Percentiles rank a stretch among this genome's conserved stretches.
These are phyloP conservation scores for Isochrysis galbana DNA, from an alignment of 78 protist genomes.

Conservation along the genomic window DNA sequence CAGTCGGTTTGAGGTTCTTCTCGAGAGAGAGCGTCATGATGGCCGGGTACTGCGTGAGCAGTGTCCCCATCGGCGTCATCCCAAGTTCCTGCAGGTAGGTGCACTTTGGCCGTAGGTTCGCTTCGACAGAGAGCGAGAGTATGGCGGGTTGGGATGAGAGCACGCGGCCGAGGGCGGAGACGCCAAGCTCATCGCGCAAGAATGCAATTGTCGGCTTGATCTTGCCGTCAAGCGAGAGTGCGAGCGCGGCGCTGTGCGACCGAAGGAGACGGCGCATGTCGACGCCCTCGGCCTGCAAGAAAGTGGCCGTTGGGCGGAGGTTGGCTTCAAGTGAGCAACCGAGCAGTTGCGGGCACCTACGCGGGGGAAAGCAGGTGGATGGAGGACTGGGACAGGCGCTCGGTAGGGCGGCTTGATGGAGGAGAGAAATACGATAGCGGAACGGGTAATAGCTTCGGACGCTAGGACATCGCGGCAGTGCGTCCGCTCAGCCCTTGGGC, in stretches of 20 bases:
- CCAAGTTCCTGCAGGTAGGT: not conserved
- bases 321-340: not conserved
- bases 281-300: not conserved
- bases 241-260: not conserved
- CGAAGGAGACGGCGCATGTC: not conserved
- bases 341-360: conserved; percentile 17
- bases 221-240: not conserved
- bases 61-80: not conserved
- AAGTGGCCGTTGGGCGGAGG: not conserved
- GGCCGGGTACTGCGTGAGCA: not conserved
- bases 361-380: not conserved
- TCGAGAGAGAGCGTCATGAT: not conserved
- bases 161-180: not conserved
- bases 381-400: not conserved
- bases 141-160: not conserved
- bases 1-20: not conserved
- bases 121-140: not conserved
- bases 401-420: too few species aligned
- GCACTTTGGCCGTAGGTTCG: not conserved
- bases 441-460: too few species aligned
- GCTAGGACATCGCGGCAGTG: too few species aligned
- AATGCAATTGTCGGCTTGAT: not conserved
- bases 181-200: not conserved
- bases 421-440: too few species aligned
- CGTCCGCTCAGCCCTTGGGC: too few species aligned